phyloP scores from a whole-genome alignment of 768 basidiomycete genomes.

The Suillus fuscotomentosus region DNA sequence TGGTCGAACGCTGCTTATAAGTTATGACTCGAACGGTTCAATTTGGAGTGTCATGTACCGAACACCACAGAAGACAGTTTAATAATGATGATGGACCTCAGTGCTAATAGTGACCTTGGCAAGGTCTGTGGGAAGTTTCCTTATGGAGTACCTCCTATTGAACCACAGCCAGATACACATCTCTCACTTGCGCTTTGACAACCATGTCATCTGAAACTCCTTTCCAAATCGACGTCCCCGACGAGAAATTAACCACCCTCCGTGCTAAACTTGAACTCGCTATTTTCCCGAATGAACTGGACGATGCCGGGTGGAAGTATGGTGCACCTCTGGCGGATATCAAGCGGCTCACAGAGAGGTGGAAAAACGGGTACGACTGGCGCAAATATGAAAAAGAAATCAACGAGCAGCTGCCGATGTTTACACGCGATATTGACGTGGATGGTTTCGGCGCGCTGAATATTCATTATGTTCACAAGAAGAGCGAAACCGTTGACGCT shows the following conservation, averaged over 20 bases:
- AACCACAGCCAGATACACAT: too few relatives aligned
- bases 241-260: slow-evolving; percentile 39
- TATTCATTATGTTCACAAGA: slow-evolving; percentile 60
- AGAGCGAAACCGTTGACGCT: slow-evolving; percentile 41
- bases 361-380: slow-evolving; percentile 60
- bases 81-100: too few relatives aligned
- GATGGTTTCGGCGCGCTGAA: slow-evolving; percentile 46
- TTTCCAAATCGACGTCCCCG: slow-evolving; percentile 49
- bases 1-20: too few relatives aligned
- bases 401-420: slow-evolving; percentile 34
- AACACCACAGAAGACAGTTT: too few relatives aligned
- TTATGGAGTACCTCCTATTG: too few relatives aligned
- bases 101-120: too few relatives aligned
- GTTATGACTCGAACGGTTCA: too few relatives aligned
- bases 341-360: slow-evolving; percentile 44
- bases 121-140: too few relatives aligned
- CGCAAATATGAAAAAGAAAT: slow-evolving; percentile 47
- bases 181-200: background rate
- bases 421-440: slow-evolving; percentile 49
- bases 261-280: slow-evolving; percentile 46
- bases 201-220: slow-evolving; percentile 34
- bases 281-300: slow-evolving; percentile 57
- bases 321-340: slow-evolving; percentile 51
- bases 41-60: too few relatives aligned
- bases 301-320: slow-evolving; percentile 49